Conservation (phyloP, 1,139 yeast genomes). For the Geotrichum candidum region DNA sequence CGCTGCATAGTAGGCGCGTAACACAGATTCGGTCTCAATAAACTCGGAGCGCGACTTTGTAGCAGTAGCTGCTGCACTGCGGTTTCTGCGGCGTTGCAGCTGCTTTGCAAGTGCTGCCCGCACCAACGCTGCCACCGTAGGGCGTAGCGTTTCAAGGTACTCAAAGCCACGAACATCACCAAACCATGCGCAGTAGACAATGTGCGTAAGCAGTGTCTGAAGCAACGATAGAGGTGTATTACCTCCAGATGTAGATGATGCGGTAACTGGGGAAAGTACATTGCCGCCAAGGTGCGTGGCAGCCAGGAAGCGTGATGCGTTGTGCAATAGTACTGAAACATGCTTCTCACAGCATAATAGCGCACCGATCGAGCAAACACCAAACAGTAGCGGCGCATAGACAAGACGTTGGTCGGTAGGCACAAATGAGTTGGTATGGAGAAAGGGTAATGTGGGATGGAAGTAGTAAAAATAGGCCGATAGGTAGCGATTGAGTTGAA, state of each 20-base stretch:
- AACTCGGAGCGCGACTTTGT: background rate
- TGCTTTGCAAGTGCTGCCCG: constrained; percentile 17
- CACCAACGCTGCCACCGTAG: constrained; percentile 25
- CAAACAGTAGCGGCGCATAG: constrained; percentile 32
- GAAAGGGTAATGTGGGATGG: constrained; percentile 35
- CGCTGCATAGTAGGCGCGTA: constrained; percentile 32
- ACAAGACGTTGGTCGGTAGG: constrained; percentile 17
- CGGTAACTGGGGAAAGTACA: background rate
- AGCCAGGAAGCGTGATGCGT: constrained; percentile 24
- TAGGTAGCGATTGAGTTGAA: constrained; percentile 31
- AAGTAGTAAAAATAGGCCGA: constrained; percentile 33
- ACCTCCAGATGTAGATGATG: background rate
- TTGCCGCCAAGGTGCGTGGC: background rate
- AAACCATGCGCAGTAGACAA: constrained; percentile 32
- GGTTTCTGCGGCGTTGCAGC: constrained; percentile 14
- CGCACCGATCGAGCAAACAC: constrained; percentile 36
- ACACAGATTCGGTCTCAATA: constrained; percentile 27
- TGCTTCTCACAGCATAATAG: constrained; percentile 29
- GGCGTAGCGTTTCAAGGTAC: constrained; percentile 27
- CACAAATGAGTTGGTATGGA: constrained; percentile 32
- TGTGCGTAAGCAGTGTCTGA: constrained; percentile 30
- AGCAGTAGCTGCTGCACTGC: background rate
- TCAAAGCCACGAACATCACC: constrained; percentile 34
- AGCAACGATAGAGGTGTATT: constrained; percentile 29
- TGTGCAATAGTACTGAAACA: constrained; percentile 29